These are phyloP conservation scores for Picea engelmannii DNA, from an alignment of 83 land plant genomes.

Conservation along the genomic window DNA sequence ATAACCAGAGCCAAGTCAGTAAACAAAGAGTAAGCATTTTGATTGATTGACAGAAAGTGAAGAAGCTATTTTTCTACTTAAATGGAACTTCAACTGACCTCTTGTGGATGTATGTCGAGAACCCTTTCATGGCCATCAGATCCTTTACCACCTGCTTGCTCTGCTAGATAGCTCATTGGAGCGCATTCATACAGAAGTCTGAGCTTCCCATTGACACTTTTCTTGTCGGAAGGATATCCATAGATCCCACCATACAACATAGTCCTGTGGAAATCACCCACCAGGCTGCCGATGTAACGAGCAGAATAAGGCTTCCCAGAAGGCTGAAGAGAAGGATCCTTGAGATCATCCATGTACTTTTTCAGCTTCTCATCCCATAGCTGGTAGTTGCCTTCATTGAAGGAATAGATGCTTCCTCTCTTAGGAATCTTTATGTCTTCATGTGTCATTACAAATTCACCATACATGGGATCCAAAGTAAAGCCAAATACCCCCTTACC, in stretches of 20 bases:
- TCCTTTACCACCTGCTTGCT: slow-evolving; percentile 90
- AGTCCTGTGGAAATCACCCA: slow-evolving; percentile 84
- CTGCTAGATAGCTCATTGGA: slow-evolving; percentile 93
- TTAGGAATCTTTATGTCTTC: slow-evolving; percentile 77
- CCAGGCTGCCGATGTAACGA: slow-evolving; percentile 91
- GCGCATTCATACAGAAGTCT: slow-evolving; percentile 96
- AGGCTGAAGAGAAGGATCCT: slow-evolving; percentile 65
- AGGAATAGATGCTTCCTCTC: slow-evolving; percentile 80
- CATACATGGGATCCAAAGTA: slow-evolving; percentile 91
- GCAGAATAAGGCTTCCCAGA: slow-evolving; percentile 91
- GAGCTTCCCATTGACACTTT: slow-evolving; percentile 68
- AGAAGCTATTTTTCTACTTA: background rate
- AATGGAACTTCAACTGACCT: slow-evolving; percentile 35
- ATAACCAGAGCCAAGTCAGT: background rate
- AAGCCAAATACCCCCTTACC: slow-evolving; percentile 86
- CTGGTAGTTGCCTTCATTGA: slow-evolving; percentile 96
- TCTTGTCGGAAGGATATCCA: slow-evolving; percentile 61
- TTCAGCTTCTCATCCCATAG: slow-evolving; percentile 93
- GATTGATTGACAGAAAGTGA: too few relatives aligned
- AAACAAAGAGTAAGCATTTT: background rate
- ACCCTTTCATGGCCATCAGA: slow-evolving; percentile 77
- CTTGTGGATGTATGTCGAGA: slow-evolving; percentile 72
- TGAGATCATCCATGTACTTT: slow-evolving; percentile 81
- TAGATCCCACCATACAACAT: slow-evolving; percentile 65
- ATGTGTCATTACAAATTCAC: slow-evolving; percentile 93